Conservation (phyloP, 2,329 filamentous ascomycete species). For the Ceratocystiopsis brevicomis region DNA sequence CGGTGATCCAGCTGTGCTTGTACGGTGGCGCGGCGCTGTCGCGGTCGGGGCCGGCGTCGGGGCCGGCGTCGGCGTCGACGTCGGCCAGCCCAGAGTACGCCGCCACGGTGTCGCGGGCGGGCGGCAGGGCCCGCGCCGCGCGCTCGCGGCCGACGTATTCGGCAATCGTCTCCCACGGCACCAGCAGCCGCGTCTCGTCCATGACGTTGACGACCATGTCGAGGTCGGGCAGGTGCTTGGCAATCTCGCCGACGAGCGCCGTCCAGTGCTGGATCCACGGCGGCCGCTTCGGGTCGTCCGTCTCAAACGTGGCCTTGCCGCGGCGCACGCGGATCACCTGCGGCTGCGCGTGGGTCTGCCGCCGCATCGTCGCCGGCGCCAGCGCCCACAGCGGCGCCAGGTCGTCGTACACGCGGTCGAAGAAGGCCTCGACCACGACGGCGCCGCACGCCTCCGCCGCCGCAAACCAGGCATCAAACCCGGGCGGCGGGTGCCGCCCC, state of each 20-base stretch:
- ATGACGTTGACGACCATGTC: conserved; percentile 47
- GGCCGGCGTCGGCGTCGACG: conserved; percentile 16
- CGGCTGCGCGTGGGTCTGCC: conserved; percentile 21
- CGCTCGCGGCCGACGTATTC: conserved; percentile 29
- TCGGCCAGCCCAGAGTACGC: conserved; percentile 22
- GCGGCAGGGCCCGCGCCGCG: conserved; percentile 22
- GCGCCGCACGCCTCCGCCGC: conserved; percentile 22
- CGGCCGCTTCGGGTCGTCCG: conserved; percentile 20
- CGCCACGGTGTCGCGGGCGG: conserved; percentile 23
- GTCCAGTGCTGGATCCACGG: conserved; percentile 29
- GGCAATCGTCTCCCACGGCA: conserved; percentile 37
- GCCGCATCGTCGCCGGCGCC: conserved; percentile 16
- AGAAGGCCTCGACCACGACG: conserved; percentile 27
- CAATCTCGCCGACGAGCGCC: conserved; percentile 29
- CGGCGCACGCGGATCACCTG: conserved; percentile 28
- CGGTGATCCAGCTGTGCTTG: conserved; percentile 27
- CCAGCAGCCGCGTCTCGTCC: conserved; percentile 42
- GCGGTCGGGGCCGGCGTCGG: conserved; percentile 7
- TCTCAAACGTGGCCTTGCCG: conserved; percentile 20
- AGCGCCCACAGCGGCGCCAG: conserved; percentile 34
- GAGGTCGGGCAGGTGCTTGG: conserved; percentile 38
- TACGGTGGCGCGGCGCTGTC: conserved; percentile 10
- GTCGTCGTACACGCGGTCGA: conserved; percentile 34
- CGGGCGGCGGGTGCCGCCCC: conserved; percentile 27
- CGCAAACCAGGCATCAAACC: conserved; percentile 27